Conservation (phyloP, 1,284 basidiomycete species). For the Fistulinella cinereoalba region DNA sequence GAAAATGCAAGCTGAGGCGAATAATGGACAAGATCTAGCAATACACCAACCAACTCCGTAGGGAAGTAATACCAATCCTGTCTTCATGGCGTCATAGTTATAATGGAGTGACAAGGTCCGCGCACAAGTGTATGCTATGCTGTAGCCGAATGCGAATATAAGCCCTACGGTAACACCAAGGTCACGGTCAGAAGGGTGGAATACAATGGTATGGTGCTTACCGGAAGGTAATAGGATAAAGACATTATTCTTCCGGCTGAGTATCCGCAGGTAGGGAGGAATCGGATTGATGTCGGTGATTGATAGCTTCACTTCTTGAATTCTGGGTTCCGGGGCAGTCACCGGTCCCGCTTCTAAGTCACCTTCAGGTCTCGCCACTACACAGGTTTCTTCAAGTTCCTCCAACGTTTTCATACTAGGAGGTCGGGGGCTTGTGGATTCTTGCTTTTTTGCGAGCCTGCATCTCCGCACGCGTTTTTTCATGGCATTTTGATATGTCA, state of each 20-base stretch:
- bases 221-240: conserved; percentile 54
- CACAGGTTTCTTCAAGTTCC: not conserved
- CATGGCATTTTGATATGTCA: conserved; percentile 68
- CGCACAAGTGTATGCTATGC: conserved; percentile 72
- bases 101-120: conserved; percentile 67
- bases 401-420: conserved; percentile 3
- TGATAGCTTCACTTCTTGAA: conserved; percentile 51
- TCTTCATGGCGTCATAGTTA: conserved; percentile 65
- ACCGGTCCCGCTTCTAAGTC: conserved; percentile 10
- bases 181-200: not conserved
- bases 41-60: conserved; percentile 60
- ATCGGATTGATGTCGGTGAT: conserved; percentile 74
- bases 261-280: conserved; percentile 55
- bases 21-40: not conserved
- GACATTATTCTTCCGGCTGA: conserved; percentile 66
- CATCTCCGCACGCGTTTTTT: conserved; percentile 23
- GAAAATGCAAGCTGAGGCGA: not conserved
- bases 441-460: not conserved
- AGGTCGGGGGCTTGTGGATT: not conserved
- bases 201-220: conserved; percentile 4
- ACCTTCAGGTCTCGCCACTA: no score
- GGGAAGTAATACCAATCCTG: conserved; percentile 74
- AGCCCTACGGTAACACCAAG: conserved; percentile 43
- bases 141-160: conserved; percentile 69
- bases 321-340: conserved; percentile 1